Conservation (phyloP, 495 filamentous ascomycete species). For the Penicillium bialowiezense region DNA sequence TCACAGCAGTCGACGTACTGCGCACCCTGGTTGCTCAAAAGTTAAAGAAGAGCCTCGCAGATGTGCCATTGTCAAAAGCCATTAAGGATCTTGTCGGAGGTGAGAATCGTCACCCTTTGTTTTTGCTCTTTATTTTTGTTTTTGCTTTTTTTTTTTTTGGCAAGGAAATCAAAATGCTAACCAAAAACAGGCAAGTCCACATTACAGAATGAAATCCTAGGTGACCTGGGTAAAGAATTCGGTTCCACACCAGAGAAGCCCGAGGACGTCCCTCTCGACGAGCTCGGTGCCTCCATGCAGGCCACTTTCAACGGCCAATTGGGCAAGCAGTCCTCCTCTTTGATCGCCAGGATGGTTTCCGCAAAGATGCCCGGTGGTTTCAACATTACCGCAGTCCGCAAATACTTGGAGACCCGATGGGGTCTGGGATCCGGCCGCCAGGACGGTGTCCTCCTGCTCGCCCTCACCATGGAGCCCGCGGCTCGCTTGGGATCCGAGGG, state of each 20-base stretch:
- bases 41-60: conserved; percentile 85
- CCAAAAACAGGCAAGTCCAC: conserved; percentile 78
- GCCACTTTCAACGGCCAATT: conserved; percentile 96
- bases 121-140: background rate
- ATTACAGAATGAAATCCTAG: conserved; percentile 94
- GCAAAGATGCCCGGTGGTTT: conserved; percentile 99
- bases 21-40: conserved; percentile 95
- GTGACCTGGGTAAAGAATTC: conserved; percentile 97
- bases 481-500: conserved; percentile 82
- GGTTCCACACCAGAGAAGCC: conserved; percentile 97
- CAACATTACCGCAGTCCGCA: conserved; percentile 92
- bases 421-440: conserved; percentile 84
- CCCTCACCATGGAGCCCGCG: conserved; percentile 88
- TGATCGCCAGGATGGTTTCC: conserved; percentile 90
- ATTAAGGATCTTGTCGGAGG: conserved; percentile 99
- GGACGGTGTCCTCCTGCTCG: conserved; percentile 84
- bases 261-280: conserved; percentile 94
- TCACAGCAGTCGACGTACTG: conserved; percentile 85
- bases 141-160: background rate
- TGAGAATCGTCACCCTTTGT: conserved; percentile 49
- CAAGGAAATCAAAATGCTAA: background rate
- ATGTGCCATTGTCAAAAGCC: conserved; percentile 92
- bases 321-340: conserved; percentile 92
- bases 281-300: conserved; percentile 94
- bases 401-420: conserved; percentile 94